phyloP scores from a whole-genome alignment of 1,139 yeast species.

The Blastobotrys illinoisensis region DNA sequence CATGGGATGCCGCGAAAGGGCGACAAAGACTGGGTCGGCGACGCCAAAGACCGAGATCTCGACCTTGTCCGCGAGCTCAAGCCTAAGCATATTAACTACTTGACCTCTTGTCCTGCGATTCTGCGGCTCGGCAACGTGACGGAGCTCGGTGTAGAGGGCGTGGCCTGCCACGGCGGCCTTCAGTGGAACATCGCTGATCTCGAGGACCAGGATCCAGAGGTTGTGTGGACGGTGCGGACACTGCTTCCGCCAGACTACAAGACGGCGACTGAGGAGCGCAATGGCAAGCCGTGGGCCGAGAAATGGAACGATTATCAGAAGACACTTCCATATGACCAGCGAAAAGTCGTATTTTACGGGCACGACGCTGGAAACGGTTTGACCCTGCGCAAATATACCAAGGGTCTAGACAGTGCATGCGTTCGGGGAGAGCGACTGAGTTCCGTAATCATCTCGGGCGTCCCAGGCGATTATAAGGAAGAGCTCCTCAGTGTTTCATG shows the following conservation, averaged over 20 bases:
- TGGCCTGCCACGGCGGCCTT: constrained; percentile 77
- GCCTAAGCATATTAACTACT: constrained; percentile 55
- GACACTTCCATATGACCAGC: constrained; percentile 31
- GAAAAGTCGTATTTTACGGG: constrained; percentile 70
- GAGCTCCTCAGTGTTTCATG: constrained; percentile 32
- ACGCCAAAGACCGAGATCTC: constrained; percentile 36
- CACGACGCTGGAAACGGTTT: constrained; percentile 84
- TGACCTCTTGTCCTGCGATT: constrained; percentile 59
- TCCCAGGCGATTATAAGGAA: constrained; percentile 28
- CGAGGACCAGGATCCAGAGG: constrained; percentile 55
- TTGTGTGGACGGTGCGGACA: constrained; percentile 58
- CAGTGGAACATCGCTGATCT: constrained; percentile 52
- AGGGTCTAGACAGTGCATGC: constrained; percentile 82
- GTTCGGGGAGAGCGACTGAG: constrained; percentile 66
- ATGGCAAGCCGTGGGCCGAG: constrained; percentile 55
- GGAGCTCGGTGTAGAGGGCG: constrained; percentile 41
- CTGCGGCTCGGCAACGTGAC: constrained; percentile 59
- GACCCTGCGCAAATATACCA: constrained; percentile 55
- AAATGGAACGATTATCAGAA: constrained; percentile 54
- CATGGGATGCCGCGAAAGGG: constrained; percentile 43
- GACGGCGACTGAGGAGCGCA: constrained; percentile 48
- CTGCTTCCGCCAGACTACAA: constrained; percentile 52
- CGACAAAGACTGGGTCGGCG: constrained; percentile 7
- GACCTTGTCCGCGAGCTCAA: constrained; percentile 53
- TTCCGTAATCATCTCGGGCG: constrained; percentile 49